Evolutionary conservation across 345 rosid genomes (phyloP), one percentile per base, ranked within the genome.

Genomic region (Ceriops zippeliana): DNA sequence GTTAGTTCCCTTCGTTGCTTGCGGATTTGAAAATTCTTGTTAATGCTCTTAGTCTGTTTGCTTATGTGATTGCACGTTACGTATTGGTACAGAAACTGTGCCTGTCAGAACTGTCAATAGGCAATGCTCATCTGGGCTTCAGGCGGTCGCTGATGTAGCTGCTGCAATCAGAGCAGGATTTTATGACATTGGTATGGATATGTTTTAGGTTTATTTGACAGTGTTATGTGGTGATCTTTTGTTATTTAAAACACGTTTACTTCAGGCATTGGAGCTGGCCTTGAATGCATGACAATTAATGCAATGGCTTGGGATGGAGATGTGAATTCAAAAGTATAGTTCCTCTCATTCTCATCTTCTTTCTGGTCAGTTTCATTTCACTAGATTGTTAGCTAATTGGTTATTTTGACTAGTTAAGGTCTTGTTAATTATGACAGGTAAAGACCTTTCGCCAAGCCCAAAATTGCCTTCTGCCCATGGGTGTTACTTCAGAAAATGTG

Each of bases 81-180:
- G 2, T 16, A 56, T 34, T 63, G 21, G 20, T 61, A 31, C 84
- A 93, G 98, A 89, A 62, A 91, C 95, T 22, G 96, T 93, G 65
- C 92, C 98, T 0, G 10, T 91, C 72, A 84, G 95, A 79, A 93
- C 92, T 38, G 98, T 91, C 74, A 93, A 93, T 77, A 83, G 98
- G 75, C 97, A 91, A 74, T 93, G 98, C 73, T 83, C 98, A 3
- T 93, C 98, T 51, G 98, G 98, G 58, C 97, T 93, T 75, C 97
- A 93, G 83, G 97, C 98, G 11, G 97, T 93, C 74, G 97, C 98
- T 64, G 97, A 91, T 77, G 97, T 93, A 37, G 96, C 92, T 63
- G 97, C 97, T 30, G 93, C 98, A 47, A 91, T 93, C 46, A 93
- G 85, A 86, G 98, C 97, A 8, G 98, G 97, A 13, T 93, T 91